Evolutionary conservation across 306 rosid species (phyloP).

Genomic region (Quercus alba): DNA sequence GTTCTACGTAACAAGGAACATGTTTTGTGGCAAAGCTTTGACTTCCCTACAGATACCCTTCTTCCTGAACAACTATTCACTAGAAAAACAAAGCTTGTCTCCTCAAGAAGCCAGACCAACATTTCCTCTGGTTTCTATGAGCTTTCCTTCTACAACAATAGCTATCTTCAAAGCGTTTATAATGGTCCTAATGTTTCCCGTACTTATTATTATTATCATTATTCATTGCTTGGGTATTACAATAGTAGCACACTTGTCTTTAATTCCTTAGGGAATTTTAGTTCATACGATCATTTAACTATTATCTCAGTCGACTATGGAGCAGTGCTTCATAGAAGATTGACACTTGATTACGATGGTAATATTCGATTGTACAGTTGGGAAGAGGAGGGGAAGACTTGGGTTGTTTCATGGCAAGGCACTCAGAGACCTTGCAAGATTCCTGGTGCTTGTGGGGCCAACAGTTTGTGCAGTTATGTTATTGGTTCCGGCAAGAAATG

Average conservation of each 20-base stretch:
- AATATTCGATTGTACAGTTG: constrained; percentile 33
- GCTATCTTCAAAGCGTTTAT: neutral
- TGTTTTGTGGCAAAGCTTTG: constrained; percentile 45
- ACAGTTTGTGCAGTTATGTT: constrained; percentile 22
- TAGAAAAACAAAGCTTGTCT: constrained; percentile 15
- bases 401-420: constrained; percentile 36
- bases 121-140: constrained; percentile 32
- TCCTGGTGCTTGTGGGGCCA: constrained; percentile 39
- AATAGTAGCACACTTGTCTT: constrained; percentile 9
- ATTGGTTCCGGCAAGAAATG: constrained; percentile 19
- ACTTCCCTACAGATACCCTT: constrained; percentile 41
- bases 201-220: neutral
- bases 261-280: constrained; percentile 2
- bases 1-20: constrained; percentile 15
- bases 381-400: neutral
- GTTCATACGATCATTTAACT: constrained; percentile 3
- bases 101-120: constrained; percentile 23
- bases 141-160: constrained; percentile 1
- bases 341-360: constrained; percentile 31
- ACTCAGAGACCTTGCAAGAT: neutral
- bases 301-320: constrained; percentile 26
- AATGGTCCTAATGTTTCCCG: constrained; percentile 25
- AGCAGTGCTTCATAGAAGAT: constrained; percentile 10
- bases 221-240: constrained; percentile 5
- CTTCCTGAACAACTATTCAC: constrained; percentile 37